Percentiles rank a stretch among this genome's conserved stretches.
Evolutionary conservation across 2,329 filamentous ascomycete genomes (phyloP).

Genomic region (Cladosporium sp.): DNA sequence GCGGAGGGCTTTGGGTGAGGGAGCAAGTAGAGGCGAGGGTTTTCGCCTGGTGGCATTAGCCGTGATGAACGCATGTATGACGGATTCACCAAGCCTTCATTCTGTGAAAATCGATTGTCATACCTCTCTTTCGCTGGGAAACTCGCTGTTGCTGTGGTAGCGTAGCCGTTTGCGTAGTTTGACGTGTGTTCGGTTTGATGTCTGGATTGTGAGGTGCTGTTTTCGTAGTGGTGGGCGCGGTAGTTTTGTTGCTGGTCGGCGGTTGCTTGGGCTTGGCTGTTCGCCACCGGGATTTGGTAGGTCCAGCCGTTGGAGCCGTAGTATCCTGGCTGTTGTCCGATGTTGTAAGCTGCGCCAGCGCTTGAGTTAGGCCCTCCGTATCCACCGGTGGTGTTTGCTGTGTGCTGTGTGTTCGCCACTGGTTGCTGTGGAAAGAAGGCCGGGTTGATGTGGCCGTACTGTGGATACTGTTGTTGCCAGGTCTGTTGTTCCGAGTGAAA

Average conservation of each 20-base stretch:
- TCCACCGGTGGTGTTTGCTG: background rate
- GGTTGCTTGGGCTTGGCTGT: constrained; percentile 12
- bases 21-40: constrained; percentile 20
- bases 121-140: background rate
- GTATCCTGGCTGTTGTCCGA: background rate
- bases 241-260: background rate
- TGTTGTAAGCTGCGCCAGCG: constrained; percentile 5
- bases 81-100: background rate
- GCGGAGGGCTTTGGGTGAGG: constrained; percentile 26
- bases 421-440: constrained; percentile 8
- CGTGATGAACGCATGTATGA: background rate
- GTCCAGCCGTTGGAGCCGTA: background rate
- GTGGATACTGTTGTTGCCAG: background rate
- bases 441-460: constrained; percentile 14
- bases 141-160: background rate
- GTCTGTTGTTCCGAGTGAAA: background rate
- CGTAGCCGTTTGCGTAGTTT: background rate
- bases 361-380: constrained; percentile 3
- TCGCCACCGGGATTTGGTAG: constrained; percentile 13
- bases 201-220: background rate
- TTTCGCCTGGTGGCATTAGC: constrained; percentile 6
- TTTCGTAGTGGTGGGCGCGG: background rate
- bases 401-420: constrained; percentile 4
- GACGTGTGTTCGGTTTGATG: background rate
- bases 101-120: background rate